phyloP scores from a whole-genome alignment of 1,284 basidiomycete genomes.

The Veloboletus limbatus region DNA sequence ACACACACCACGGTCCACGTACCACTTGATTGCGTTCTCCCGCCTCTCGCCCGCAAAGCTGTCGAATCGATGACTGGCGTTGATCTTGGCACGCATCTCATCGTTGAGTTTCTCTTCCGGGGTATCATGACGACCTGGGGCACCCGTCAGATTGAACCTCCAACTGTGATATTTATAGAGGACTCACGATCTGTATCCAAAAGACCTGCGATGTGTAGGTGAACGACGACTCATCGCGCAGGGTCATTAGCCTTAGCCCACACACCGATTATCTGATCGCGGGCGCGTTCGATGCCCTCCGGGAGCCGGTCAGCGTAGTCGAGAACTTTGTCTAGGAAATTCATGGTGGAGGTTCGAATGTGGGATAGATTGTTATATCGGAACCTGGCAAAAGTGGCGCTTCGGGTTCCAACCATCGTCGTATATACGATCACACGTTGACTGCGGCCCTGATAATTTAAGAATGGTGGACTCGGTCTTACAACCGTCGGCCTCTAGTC shows the following conservation, averaged over 20 bases:
- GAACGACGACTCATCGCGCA: not conserved
- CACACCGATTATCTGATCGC: conserved; percentile 50
- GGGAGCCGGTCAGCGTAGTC: conserved; percentile 35
- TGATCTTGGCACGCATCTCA: conserved; percentile 66
- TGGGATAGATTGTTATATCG: no score
- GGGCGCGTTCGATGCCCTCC: conserved; percentile 47
- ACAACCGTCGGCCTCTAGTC: not conserved
- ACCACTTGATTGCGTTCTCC: conserved; percentile 86
- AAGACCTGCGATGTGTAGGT: conserved; percentile 40
- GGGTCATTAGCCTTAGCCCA: conserved; percentile 7
- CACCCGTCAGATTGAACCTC: conserved; percentile 1
- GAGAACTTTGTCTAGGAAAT: conserved; percentile 35
- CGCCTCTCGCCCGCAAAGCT: conserved; percentile 76
- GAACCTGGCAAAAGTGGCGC: no score
- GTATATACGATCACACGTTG: no score
- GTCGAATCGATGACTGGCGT: conserved; percentile 75
- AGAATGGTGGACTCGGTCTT: not conserved
- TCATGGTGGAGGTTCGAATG: conserved; percentile 25
- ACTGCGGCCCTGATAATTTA: no score
- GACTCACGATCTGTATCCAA: conserved; percentile 58
- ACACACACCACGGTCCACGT: conserved; percentile 15
- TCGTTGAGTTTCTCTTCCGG: conserved; percentile 68
- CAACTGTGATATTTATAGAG: not conserved
- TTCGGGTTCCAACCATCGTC: no score
- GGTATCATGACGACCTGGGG: conserved; percentile 70